A percentile compares a stretch with the other conserved stretches of the same genome.
Conservation (phyloP, 306 rosid species). For the Arachis hypogaea region DNA sequence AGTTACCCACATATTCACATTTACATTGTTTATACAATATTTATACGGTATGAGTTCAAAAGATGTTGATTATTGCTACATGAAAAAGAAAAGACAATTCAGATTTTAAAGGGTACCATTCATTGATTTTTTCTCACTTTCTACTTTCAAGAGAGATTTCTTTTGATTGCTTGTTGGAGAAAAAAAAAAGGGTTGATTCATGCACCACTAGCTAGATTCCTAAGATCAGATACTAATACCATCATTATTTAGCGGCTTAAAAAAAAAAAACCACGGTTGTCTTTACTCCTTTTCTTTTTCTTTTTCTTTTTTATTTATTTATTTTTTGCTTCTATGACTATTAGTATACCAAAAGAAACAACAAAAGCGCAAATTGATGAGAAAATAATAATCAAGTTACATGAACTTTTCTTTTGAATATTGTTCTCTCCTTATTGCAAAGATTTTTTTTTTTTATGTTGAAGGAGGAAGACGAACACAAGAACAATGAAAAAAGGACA, state of each 20-base stretch:
- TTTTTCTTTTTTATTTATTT: background rate
- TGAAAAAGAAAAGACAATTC: background rate
- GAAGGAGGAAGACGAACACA: background rate
- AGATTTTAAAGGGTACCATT: slow-evolving; percentile 9
- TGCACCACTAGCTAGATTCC: slow-evolving; percentile 28
- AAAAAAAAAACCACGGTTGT: background rate
- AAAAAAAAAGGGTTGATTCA: background rate
- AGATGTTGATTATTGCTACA: too few relatives aligned
- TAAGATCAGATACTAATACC: background rate
- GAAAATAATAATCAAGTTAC: background rate
- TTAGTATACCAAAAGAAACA: background rate
- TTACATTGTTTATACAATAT: too few relatives aligned
- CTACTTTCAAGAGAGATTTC: background rate
- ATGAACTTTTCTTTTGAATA: background rate
- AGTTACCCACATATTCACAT: too few relatives aligned
- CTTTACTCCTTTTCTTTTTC: background rate
- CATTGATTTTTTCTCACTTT: background rate
- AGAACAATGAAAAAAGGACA: background rate
- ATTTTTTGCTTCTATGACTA: background rate
- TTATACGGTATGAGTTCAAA: background rate
- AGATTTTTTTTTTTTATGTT: background rate
- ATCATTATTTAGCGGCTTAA: slow-evolving; percentile 9
- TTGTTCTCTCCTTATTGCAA: background rate
- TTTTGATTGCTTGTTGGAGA: too few relatives aligned
- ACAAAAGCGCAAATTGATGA: slow-evolving; percentile 5